Conservation (phyloP, 352 stramenopile genomes). For the Saprolegnia diclina region DNA sequence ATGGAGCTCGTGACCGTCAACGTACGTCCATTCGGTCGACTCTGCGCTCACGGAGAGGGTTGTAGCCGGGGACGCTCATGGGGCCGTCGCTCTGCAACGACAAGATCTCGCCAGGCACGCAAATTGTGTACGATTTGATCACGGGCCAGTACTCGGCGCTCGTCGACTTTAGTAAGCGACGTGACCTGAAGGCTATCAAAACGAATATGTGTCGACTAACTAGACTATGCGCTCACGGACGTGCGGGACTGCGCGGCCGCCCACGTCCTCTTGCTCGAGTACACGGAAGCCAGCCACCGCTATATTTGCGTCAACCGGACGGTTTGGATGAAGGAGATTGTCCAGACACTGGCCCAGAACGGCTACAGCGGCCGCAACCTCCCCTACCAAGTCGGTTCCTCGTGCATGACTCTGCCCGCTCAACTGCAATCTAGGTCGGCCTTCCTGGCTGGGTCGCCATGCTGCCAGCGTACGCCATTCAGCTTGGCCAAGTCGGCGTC, state of each 20-base stretch:
- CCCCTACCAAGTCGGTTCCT: conserved; percentile 51
- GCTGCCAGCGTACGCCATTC: conserved; percentile 75
- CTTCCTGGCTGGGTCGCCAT: conserved; percentile 79
- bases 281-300: conserved; percentile 70
- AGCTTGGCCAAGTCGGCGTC: conserved; percentile 78
- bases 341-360: conserved; percentile 77
- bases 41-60: neutral
- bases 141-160: conserved; percentile 81
- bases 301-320: conserved; percentile 84
- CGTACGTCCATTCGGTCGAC: conserved; percentile 32
- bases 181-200: neutral
- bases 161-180: conserved; percentile 67
- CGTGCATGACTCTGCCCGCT: neutral
- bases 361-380: conserved; percentile 81
- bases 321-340: conserved; percentile 85
- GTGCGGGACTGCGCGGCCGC: conserved; percentile 77
- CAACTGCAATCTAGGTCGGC: conserved; percentile 47
- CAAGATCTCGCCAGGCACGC: conserved; percentile 78
- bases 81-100: conserved; percentile 73
- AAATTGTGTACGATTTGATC: conserved; percentile 85
- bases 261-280: conserved; percentile 76
- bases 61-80: conserved; percentile 70
- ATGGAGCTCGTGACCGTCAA: conserved; percentile 80
- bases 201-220: conserved; percentile 2
- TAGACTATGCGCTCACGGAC: conserved; percentile 83